A percentile compares a stretch with the other conserved stretches of the same genome.
phyloP scores from a whole-genome alignment of 345 rosid species.

The Reutealis trisperma region DNA sequence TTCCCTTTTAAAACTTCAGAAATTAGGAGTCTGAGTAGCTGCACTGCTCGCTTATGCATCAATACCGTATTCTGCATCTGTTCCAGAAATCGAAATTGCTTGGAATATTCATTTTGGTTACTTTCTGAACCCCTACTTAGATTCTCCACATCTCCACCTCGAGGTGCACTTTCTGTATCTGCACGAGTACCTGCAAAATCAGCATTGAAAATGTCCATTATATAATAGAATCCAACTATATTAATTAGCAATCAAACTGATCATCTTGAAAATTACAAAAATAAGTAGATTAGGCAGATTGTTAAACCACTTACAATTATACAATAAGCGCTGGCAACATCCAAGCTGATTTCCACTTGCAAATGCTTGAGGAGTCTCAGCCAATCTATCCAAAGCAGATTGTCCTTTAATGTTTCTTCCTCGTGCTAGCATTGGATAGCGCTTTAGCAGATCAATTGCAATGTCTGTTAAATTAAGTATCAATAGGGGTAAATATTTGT shows the following conservation, averaged over 20 bases:
- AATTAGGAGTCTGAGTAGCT: not conserved
- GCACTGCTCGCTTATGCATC: not conserved
- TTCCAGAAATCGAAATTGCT: no score
- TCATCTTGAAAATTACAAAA: no score
- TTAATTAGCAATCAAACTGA: no score
- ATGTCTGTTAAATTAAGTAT: not conserved
- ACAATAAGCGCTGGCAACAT: not conserved
- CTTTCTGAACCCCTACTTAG: no score
- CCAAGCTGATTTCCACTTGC: conserved; percentile 11
- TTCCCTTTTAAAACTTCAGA: not conserved
- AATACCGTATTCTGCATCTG: no score
- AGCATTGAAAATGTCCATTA: not conserved
- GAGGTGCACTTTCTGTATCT: no score
- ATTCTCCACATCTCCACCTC: no score
- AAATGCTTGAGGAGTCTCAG: conserved; percentile 5
- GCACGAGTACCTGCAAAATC: not conserved
- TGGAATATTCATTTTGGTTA: no score
- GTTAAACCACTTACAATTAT: not conserved
- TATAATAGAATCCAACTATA: no score
- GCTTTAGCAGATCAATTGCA: not conserved
- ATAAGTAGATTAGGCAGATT: not conserved
- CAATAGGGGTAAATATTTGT: no score
- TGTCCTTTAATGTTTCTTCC: not conserved
- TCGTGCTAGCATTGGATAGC: conserved; percentile 8
- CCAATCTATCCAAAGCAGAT: not conserved